These are phyloP conservation scores for Coemansia sp. DNA, from an alignment of 192 early-diverging fungal genomes.

Conservation along the genomic window DNA sequence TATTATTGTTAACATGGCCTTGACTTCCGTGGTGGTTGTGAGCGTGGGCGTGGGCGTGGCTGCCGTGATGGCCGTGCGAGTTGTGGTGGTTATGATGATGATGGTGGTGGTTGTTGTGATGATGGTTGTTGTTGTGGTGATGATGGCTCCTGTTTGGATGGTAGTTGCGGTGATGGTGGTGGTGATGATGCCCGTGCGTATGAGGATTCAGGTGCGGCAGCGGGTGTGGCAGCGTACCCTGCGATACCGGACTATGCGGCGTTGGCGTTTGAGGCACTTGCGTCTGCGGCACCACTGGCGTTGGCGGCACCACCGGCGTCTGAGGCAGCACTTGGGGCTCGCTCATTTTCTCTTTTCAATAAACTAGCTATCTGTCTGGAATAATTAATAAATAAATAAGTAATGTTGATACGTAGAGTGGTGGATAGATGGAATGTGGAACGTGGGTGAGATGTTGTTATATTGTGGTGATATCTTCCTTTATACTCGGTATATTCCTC, in stretches of 20 bases:
- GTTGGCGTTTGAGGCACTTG: no score
- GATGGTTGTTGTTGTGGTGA: not conserved
- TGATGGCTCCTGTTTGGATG: not conserved
- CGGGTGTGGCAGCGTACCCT: not conserved
- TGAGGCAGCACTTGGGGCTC: not conserved
- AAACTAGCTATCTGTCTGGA: no score
- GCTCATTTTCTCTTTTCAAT: not conserved
- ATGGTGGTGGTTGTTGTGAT: conserved; percentile 11
- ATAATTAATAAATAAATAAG: no score
- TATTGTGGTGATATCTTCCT: no score
- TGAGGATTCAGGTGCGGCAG: conserved; percentile 10
- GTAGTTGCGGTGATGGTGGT: conserved; percentile 24
- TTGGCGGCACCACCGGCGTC: no score
- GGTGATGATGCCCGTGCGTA: conserved; percentile 19
- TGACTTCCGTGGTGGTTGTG: not conserved
- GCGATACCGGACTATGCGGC: no score
- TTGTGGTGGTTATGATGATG: not conserved
- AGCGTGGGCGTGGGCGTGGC: not conserved
- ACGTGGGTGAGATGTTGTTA: no score
- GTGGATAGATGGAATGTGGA: no score
- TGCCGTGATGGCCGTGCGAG: conserved; percentile 3
- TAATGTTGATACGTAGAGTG: no score
- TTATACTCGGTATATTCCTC: no score
- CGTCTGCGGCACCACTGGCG: no score
- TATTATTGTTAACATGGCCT: not conserved